Conservation (phyloP, 176 grass and related monocot species). For the Thalia dealbata region DNA sequence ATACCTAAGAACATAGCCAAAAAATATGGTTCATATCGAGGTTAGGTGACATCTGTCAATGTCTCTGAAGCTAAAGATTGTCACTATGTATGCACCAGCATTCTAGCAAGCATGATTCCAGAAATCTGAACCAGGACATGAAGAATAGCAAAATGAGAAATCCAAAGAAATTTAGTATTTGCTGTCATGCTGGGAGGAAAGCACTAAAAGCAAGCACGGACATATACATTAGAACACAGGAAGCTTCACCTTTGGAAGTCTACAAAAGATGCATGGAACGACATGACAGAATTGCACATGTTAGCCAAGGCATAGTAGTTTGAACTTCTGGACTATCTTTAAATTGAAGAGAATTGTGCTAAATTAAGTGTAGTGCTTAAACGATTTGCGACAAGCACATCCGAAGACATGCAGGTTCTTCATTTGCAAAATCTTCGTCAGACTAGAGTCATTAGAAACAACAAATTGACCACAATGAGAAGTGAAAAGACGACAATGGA, state of each 20-base stretch:
- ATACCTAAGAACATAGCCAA: constrained; percentile 51
- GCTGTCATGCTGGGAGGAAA: not conserved
- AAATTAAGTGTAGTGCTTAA: not conserved
- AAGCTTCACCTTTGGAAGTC: not conserved
- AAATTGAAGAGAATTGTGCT: not conserved
- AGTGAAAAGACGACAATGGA: not conserved
- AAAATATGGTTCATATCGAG: constrained; percentile 10
- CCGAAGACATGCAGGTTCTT: not conserved
- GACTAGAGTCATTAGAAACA: not conserved
- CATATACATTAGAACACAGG: not conserved
- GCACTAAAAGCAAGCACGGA: not conserved
- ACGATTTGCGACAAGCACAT: not conserved
- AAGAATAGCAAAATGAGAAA: not conserved
- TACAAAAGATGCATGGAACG: not conserved
- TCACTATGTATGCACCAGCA: not conserved
- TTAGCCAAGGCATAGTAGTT: not conserved
- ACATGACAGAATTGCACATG: not conserved
- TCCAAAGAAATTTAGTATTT: not conserved
- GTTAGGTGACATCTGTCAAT: not conserved
- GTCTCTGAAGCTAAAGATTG: not conserved
- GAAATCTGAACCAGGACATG: not conserved
- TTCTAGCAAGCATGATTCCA: not conserved
- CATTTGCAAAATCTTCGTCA: not conserved
- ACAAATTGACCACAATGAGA: not conserved
- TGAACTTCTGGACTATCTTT: not conserved